Evolutionary conservation across 495 filamentous ascomycete species (phyloP).

Genomic region (Bacidia gigantensis): DNA sequence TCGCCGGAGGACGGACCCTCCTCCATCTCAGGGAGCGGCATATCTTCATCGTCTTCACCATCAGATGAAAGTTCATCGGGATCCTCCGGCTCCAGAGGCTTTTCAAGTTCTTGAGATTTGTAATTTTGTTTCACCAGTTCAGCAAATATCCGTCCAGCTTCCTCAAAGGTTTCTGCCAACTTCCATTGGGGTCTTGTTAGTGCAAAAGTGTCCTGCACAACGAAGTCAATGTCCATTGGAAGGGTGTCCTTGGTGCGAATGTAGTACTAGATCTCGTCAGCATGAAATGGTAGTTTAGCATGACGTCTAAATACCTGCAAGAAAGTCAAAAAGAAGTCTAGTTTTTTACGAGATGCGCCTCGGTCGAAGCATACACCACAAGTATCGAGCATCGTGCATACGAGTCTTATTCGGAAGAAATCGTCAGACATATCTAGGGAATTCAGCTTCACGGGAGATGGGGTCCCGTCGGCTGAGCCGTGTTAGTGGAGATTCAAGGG

Average conservation of each 20-base stretch:
- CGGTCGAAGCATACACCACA: conserved; percentile 95
- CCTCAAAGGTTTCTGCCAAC: conserved; percentile 61
- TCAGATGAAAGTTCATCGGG: conserved; percentile 47
- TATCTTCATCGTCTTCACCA: conserved; percentile 45
- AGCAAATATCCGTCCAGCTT: conserved; percentile 73
- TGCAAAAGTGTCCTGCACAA: conserved; percentile 83
- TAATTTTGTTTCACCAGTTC: conserved; percentile 81
- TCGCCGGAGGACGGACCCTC: conserved; percentile 46
- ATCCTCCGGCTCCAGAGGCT: conserved; percentile 52
- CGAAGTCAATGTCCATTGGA: conserved; percentile 96
- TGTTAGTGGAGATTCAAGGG: neutral
- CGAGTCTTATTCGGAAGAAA: conserved; percentile 85
- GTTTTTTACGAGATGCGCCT: conserved; percentile 84
- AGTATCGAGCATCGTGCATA: conserved; percentile 81
- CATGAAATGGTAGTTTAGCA: conserved; percentile 3
- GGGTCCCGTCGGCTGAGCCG: conserved; percentile 53
- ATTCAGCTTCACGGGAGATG: conserved; percentile 59
- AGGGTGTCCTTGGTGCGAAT: conserved; percentile 81
- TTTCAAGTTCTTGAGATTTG: conserved; percentile 59
- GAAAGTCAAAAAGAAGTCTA: conserved; percentile 96
- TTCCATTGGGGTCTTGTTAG: conserved; percentile 84
- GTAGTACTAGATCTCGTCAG: conserved; percentile 56
- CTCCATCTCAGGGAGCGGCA: conserved; percentile 39
- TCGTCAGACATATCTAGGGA: conserved; percentile 81
- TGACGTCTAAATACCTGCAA: conserved; percentile 46